A percentile compares a stretch with the other conserved stretches of the same genome.
phyloP scores from a whole-genome alignment of 805 yeast genomes.

The Clavispora fructus region DNA sequence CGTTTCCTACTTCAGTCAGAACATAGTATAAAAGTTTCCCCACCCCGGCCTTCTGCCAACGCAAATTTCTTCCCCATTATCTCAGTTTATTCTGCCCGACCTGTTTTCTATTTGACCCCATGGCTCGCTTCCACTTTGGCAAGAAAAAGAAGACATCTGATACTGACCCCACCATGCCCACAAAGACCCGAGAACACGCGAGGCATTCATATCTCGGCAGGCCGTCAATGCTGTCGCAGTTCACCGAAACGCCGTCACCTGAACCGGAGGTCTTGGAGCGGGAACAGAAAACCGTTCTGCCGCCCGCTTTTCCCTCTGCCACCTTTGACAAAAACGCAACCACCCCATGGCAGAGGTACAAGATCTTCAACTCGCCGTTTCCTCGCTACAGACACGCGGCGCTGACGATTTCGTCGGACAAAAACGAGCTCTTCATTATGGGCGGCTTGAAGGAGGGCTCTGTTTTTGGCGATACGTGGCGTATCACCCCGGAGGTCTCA shows the following conservation, averaged over 20 bases:
- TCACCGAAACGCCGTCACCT: slow-evolving; percentile 6
- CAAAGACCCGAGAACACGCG: slow-evolving; percentile 3
- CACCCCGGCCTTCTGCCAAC: neutral
- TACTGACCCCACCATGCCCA: slow-evolving; percentile 14
- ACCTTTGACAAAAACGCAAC: neutral
- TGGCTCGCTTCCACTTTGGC: slow-evolving; percentile 59
- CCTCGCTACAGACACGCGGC: slow-evolving; percentile 95
- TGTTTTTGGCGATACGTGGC: slow-evolving; percentile 96
- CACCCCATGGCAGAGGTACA: slow-evolving; percentile 66
- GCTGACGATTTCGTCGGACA: slow-evolving; percentile 58
- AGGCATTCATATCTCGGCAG: slow-evolving; percentile 12
- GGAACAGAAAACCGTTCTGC: slow-evolving; percentile 6
- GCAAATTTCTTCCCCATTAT: neutral
- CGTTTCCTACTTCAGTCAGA: neutral
- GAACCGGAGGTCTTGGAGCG: neutral
- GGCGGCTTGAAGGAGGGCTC: slow-evolving; percentile 93
- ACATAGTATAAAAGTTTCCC: neutral
- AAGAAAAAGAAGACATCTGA: slow-evolving; percentile 37
- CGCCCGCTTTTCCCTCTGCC: neutral
- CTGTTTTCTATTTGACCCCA: slow-evolving; percentile 9
- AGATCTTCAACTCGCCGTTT: slow-evolving; percentile 72
- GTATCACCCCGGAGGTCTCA: slow-evolving; percentile 49
- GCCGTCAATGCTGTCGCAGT: slow-evolving; percentile 11
- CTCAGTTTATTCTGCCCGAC: neutral
- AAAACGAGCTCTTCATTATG: slow-evolving; percentile 80